These are phyloP conservation scores for Cutaneotrichosporon spelunceum DNA, from an alignment of 1,284 basidiomycete genomes.

Conservation along the genomic window DNA sequence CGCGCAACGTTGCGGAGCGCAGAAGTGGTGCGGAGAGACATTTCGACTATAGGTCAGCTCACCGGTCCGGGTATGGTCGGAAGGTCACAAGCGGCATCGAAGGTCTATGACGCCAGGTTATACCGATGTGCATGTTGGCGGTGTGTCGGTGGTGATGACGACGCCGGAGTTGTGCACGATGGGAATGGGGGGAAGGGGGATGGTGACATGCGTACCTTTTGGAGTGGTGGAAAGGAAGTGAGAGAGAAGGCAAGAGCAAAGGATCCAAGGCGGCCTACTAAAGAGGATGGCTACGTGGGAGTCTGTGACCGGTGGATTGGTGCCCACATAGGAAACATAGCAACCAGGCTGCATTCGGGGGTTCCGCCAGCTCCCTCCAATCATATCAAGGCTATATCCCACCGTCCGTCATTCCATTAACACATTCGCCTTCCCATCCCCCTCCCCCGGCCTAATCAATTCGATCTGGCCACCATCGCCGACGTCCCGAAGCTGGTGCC, in stretches of 20 bases:
- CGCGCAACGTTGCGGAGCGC: constrained; percentile 33
- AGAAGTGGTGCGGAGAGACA: constrained; percentile 41
- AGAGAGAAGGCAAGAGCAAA: neutral
- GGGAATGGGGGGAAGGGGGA: neutral
- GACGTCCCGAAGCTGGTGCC: neutral
- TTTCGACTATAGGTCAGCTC: constrained; percentile 14
- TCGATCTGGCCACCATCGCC: neutral
- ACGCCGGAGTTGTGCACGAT: neutral
- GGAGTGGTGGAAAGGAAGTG: neutral
- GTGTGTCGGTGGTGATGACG: neutral
- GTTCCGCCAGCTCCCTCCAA: neutral
- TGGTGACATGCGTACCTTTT: constrained; percentile 1
- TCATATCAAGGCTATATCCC: neutral
- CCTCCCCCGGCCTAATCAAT: neutral
- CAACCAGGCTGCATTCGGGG: neutral
- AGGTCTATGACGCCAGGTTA: neutral
- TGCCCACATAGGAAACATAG: neutral
- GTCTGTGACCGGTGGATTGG: neutral
- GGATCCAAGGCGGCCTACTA: neutral
- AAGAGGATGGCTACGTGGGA: neutral
- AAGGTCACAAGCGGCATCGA: neutral
- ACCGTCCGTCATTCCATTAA: neutral
- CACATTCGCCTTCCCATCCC: neutral
- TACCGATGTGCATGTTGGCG: neutral
- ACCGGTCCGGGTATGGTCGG: neutral